Evolutionary conservation across 2,329 filamentous ascomycete genomes (phyloP), one percentile per base, ranked within the genome.

Genomic region (Geosmithia flava): DNA sequence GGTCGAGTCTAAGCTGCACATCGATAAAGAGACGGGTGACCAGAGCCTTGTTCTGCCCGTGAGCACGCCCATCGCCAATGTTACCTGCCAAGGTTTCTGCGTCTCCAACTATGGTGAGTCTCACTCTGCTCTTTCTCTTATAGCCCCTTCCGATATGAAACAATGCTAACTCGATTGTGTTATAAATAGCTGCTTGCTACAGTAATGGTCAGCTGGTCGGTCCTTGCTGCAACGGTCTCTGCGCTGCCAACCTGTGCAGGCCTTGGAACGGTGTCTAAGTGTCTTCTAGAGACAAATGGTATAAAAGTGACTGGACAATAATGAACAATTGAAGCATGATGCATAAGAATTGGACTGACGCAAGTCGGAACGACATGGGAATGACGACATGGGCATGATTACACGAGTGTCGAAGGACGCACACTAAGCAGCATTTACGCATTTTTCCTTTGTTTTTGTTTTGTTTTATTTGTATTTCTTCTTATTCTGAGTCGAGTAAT

Each of bases 1-100:
- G 7, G 58, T 62, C 53, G 55, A 64, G 0, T 58, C 68, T 4
- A 58, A 56, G 20, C 52, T 50, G 29, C 52, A 55, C 27, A 53
- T 57, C 13, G 47, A 53, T 40, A 47, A 50, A 13, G 53, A 54
- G 16, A 55, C 56, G 47, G 66, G 66, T 10, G 52, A 60, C 16
- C 61, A 66, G 53, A 64, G 68, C 49, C 59, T 75, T 20, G 55
- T 65, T 8, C 61, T 75, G 20, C 66, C 68, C 0, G 70, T 71
- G 20, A 68, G 71, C 3, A 62, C 68, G 55, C 64, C 66, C 3
- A 62, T 76, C 47, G 57, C 57, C 6, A 60, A 59, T 15, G 68
- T 74, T 20, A 66, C 60, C 53, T 72, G 70, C 57, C 52, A 60
- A 47, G 68, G 69, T 47, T 53, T 58, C 3, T 75, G 68, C 53